A percentile compares a stretch with the other conserved stretches of the same genome.
phyloP scores from a whole-genome alignment of 1,284 basidiomycete genomes.

The Erythrobasidium hasegawianum region DNA sequence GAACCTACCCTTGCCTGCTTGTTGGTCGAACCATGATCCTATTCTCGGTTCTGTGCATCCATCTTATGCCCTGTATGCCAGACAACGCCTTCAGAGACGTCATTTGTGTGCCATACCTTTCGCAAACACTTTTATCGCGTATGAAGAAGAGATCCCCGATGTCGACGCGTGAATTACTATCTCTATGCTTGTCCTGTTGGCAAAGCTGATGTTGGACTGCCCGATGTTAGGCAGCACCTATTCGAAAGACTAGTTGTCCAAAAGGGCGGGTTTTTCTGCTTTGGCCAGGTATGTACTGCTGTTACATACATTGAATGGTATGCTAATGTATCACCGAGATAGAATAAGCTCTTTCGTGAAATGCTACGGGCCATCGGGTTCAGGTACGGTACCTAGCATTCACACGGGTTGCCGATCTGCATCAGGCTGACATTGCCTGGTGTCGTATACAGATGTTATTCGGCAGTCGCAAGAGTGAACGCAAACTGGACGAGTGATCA shows the following conservation, averaged over 20 bases:
- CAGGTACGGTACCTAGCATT: background rate
- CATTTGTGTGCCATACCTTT: slow-evolving; percentile 22
- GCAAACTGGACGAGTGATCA: background rate
- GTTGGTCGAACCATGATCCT: background rate
- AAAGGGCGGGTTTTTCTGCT: slow-evolving; percentile 24
- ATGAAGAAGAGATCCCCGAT: slow-evolving; percentile 8
- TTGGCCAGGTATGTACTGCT: slow-evolving; percentile 18
- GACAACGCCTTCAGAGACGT: slow-evolving; percentile 12
- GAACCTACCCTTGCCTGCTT: slow-evolving; percentile 20
- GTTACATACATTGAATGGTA: background rate
- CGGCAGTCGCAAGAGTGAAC: slow-evolving; percentile 19
- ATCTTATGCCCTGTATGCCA: background rate
- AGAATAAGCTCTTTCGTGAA: slow-evolving; percentile 28
- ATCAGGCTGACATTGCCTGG: no score
- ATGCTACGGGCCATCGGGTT: slow-evolving; percentile 25
- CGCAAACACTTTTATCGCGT: slow-evolving; percentile 22
- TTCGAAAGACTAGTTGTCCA: slow-evolving; percentile 13
- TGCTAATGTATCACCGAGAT: background rate
- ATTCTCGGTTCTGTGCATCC: background rate
- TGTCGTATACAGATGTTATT: slow-evolving; percentile 11
- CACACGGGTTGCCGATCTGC: no score
- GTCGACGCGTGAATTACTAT: slow-evolving; percentile 11
- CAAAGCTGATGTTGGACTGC: background rate
- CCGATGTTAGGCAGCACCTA: slow-evolving; percentile 16
- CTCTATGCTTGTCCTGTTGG: background rate